Evolutionary conservation across 345 rosid genomes (phyloP).

Genomic region (Hevea brasiliensis): DNA sequence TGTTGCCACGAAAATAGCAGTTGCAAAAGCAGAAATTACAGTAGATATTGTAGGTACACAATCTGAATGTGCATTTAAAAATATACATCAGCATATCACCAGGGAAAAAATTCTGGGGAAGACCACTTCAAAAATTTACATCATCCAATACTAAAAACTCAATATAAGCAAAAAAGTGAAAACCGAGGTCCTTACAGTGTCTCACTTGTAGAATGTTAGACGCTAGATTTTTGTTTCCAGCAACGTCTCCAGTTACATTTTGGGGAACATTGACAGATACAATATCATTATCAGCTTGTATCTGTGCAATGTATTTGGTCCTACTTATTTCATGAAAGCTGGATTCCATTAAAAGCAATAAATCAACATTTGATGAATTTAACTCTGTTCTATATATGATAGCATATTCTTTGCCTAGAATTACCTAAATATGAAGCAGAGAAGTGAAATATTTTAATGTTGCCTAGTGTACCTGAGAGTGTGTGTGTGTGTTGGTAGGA

Average conservation of each 20-base stretch:
- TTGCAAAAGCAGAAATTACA: slow-evolving; percentile 47
- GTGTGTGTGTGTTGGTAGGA: neutral
- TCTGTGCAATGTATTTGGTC: slow-evolving; percentile 59
- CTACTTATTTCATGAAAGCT: slow-evolving; percentile 72
- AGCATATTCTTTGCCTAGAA: neutral
- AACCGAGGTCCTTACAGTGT: slow-evolving; percentile 55
- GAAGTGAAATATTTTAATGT: neutral
- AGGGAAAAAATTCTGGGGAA: neutral
- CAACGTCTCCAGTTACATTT: slow-evolving; percentile 78
- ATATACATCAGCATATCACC: slow-evolving; percentile 11
- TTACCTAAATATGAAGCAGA: neutral
- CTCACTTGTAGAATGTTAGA: slow-evolving; percentile 74
- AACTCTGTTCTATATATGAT: neutral
- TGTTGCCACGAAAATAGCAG: slow-evolving; percentile 55
- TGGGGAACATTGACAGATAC: slow-evolving; percentile 64
- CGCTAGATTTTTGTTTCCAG: slow-evolving; percentile 76
- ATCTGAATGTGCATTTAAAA: slow-evolving; percentile 51
- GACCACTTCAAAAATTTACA: neutral
- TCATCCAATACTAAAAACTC: neutral
- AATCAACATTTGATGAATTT: slow-evolving; percentile 11
- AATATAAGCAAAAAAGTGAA: neutral
- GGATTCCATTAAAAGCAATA: slow-evolving; percentile 19
- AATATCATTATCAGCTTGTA: slow-evolving; percentile 49
- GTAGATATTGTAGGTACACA: slow-evolving; percentile 57
- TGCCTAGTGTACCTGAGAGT: neutral